phyloP scores from a whole-genome alignment of 192 early-diverging fungal genomes.

The Funneliformis geosporum region DNA sequence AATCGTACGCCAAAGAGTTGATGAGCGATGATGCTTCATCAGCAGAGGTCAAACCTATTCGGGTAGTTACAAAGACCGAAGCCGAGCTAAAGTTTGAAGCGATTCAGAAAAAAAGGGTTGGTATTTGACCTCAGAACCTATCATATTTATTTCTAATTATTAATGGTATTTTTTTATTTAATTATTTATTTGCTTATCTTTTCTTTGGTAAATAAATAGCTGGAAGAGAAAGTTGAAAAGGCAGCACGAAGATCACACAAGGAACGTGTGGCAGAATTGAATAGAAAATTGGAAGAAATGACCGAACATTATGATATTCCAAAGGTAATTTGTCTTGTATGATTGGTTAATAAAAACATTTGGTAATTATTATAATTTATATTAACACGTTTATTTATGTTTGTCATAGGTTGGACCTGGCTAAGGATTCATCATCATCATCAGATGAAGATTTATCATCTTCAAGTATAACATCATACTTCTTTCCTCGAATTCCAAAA shows the following conservation, averaged over 20 bases:
- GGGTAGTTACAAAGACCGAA: conserved; percentile 58
- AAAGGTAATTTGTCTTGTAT: conserved; percentile 51
- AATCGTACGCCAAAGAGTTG: conserved; percentile 38
- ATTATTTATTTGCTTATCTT: neutral
- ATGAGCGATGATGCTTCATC: conserved; percentile 34
- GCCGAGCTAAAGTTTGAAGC: conserved; percentile 77
- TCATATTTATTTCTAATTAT: neutral
- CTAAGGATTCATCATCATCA: neutral
- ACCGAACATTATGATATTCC: conserved; percentile 85
- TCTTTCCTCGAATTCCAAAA: conserved; percentile 77
- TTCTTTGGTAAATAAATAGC: conserved; percentile 43
- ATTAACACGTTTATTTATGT: too few species aligned
- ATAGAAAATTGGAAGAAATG: conserved; percentile 70
- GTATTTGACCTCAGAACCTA: conserved; percentile 18
- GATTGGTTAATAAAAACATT: neutral
- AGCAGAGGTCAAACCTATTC: conserved; percentile 33
- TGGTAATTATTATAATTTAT: too few species aligned
- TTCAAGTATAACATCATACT: conserved; percentile 67
- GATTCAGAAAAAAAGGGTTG: conserved; percentile 62
- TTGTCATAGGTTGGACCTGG: neutral
- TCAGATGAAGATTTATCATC: conserved; percentile 28
- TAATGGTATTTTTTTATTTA: neutral
- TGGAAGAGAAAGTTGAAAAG: conserved; percentile 68
- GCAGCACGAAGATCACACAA: conserved; percentile 70
- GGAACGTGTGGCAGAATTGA: conserved; percentile 76